Evolutionary conservation across 805 yeast species (phyloP), one percentile per base, ranked within the genome.

Genomic region (Torulaspora gathmanii): DNA sequence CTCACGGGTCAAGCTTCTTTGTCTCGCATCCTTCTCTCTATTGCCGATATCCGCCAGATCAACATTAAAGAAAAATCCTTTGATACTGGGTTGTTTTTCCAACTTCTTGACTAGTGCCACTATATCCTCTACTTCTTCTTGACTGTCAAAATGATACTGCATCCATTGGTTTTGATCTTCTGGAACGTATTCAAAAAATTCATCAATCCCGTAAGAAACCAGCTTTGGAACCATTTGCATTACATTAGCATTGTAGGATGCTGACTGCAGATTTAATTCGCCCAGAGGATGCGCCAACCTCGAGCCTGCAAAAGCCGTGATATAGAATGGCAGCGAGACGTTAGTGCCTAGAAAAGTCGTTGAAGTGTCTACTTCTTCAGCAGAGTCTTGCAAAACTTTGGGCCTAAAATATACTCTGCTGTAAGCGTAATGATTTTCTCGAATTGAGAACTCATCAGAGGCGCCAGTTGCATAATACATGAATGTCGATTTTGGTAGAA

Each of bases 21-120:
- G 52, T 39, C 77, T 59, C 56, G 64, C 66, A 45, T 77, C 80
- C 40, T 73, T 70, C 51, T 75, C 81, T 40, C 83, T 63, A 37
- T 74, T 67, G 1, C 83, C 83, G 38, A 78, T 64, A 38, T 69
- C 70, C 0, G 81, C 78, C 16, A 78, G 70, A 55, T 79, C 83
- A 13, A 78, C 78, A 3, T 82, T 79, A 42, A 79, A 70, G 46
- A 77, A 74, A 3, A 79, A 50, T 0, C 73, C 81, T 53, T 72
- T 72, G 40, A 73, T 61, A 7, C 72, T 71, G 4, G 60, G 62
- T 11, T 31, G 40, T 2, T 67, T 56, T 40, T 72, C 73, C 16
- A 72, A 72, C 31, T 68, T 69, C 40, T 60, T 61, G 12, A 77
- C 61, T 38, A 62, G 54, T 11, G 61, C 51, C 5, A 47, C 49